phyloP scores from a whole-genome alignment of 495 filamentous ascomycete species.

The Chaetomium cochliodes region DNA sequence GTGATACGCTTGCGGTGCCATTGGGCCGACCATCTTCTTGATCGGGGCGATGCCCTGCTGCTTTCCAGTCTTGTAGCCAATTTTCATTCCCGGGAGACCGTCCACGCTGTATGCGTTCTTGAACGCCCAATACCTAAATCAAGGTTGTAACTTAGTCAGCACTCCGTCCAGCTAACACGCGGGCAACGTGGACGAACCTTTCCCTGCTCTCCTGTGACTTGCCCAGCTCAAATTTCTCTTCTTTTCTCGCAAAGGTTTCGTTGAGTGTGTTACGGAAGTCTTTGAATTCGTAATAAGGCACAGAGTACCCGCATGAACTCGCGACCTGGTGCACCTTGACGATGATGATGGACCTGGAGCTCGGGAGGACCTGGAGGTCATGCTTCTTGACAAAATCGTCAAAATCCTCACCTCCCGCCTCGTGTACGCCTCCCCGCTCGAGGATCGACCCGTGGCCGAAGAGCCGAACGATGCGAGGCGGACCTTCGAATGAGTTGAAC shows the following conservation, averaged over 20 bases:
- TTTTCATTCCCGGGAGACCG: slow-evolving; percentile 51
- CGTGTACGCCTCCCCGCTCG: slow-evolving; percentile 48
- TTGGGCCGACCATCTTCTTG: slow-evolving; percentile 52
- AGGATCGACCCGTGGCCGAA: slow-evolving; percentile 67
- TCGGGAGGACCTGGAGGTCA: slow-evolving; percentile 43
- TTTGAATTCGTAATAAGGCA: slow-evolving; percentile 54
- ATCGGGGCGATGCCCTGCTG: slow-evolving; percentile 47
- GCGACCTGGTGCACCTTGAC: slow-evolving; percentile 66
- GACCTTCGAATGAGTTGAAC: slow-evolving; percentile 65
- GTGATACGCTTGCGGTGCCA: slow-evolving; percentile 31
- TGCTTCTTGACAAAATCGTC: slow-evolving; percentile 47
- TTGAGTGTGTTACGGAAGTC: slow-evolving; percentile 48
- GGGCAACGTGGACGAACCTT: slow-evolving; percentile 28
- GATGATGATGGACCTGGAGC: slow-evolving; percentile 61
- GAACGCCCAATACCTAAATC: slow-evolving; percentile 53
- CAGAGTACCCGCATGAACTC: slow-evolving; percentile 52
- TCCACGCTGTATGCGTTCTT: slow-evolving; percentile 57
- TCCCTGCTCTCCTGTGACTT: slow-evolving; percentile 53
- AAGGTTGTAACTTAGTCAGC: neutral
- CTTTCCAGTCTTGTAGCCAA: slow-evolving; percentile 43
- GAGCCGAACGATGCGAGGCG: slow-evolving; percentile 66
- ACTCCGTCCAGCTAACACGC: no score
- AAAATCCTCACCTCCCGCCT: slow-evolving; percentile 37
- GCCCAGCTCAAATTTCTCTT: slow-evolving; percentile 41
- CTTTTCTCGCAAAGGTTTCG: slow-evolving; percentile 49